Evolutionary conservation across 163 green algal genomes (phyloP).

Genomic region (Scenedesmus sp.): DNA sequence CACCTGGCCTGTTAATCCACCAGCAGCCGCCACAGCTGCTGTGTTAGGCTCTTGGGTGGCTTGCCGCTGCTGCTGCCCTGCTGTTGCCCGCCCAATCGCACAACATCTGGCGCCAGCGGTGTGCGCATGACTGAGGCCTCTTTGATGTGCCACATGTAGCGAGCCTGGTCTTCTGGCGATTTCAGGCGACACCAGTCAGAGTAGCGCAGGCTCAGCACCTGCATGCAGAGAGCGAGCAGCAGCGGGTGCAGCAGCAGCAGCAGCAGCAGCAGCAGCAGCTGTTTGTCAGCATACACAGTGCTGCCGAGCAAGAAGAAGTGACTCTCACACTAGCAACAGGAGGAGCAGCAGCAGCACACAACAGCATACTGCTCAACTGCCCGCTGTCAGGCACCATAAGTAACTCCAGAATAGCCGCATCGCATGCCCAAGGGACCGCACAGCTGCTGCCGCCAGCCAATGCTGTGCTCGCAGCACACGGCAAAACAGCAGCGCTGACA

Average conservation of each 20-base stretch:
- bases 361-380: too few species aligned
- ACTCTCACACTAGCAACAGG: too few species aligned
- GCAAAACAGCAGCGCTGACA: neutral
- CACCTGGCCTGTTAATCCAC: neutral
- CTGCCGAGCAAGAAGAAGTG: too few species aligned
- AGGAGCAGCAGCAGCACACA: too few species aligned
- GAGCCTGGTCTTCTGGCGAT: neutral
- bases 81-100: neutral
- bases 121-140: neutral
- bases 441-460: neutral
- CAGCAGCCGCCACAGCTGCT: slow-evolving; percentile 33
- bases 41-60: neutral
- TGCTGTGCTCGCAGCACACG: neutral
- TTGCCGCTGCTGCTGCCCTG: neutral
- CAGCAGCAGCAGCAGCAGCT: neutral
- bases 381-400: too few species aligned
- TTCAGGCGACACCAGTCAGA: slow-evolving; percentile 43
- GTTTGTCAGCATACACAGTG: neutral
- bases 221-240: neutral
- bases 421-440: neutral
- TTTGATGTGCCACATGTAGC: neutral
- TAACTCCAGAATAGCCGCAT: too few species aligned
- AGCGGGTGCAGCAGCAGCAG: neutral
- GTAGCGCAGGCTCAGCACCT: slow-evolving; percentile 14
- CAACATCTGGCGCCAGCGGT: slow-evolving; percentile 33